These are phyloP conservation scores for Wickerhamomyces xylosicus DNA, from an alignment of 805 yeast species.

Conservation along the genomic window DNA sequence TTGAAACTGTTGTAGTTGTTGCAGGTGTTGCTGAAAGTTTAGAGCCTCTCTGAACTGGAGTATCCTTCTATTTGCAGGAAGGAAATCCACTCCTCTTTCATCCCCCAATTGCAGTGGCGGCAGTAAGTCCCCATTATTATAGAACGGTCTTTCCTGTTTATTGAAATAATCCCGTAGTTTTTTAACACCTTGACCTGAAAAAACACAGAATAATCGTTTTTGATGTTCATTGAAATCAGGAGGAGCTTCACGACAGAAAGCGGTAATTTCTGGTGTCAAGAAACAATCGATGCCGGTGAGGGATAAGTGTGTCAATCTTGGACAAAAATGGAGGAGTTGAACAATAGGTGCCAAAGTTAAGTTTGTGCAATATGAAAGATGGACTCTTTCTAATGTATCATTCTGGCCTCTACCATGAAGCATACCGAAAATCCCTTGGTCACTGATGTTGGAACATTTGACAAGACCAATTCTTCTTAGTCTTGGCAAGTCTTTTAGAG, in stretches of 20 bases:
- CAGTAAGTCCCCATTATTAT: no score
- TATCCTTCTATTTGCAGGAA: not conserved
- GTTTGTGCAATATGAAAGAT: slow-evolving; percentile 81
- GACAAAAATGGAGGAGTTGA: slow-evolving; percentile 67
- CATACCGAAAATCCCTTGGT: slow-evolving; percentile 63
- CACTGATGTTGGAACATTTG: slow-evolving; percentile 81
- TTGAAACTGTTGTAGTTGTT: not conserved
- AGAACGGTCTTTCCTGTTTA: no score
- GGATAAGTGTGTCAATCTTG: slow-evolving; percentile 79
- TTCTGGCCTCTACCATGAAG: slow-evolving; percentile 61
- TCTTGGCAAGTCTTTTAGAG: slow-evolving; percentile 65
- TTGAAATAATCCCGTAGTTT: slow-evolving; percentile 58
- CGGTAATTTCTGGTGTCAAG: slow-evolving; percentile 73
- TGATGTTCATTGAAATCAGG: slow-evolving; percentile 85
- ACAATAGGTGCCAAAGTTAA: slow-evolving; percentile 71
- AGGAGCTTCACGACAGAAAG: slow-evolving; percentile 87
- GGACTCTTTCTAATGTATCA: slow-evolving; percentile 85
- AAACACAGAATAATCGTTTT: slow-evolving; percentile 80
- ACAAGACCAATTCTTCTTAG: slow-evolving; percentile 88
- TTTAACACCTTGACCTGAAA: slow-evolving; percentile 81
- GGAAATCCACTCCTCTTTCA: no score
- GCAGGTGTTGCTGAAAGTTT: not conserved
- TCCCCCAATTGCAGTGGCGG: no score
- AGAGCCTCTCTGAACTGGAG: not conserved
- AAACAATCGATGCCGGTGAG: slow-evolving; percentile 90